These are phyloP conservation scores for Claviceps sp. DNA, from an alignment of 2,329 filamentous ascomycete genomes.

Conservation along the genomic window DNA sequence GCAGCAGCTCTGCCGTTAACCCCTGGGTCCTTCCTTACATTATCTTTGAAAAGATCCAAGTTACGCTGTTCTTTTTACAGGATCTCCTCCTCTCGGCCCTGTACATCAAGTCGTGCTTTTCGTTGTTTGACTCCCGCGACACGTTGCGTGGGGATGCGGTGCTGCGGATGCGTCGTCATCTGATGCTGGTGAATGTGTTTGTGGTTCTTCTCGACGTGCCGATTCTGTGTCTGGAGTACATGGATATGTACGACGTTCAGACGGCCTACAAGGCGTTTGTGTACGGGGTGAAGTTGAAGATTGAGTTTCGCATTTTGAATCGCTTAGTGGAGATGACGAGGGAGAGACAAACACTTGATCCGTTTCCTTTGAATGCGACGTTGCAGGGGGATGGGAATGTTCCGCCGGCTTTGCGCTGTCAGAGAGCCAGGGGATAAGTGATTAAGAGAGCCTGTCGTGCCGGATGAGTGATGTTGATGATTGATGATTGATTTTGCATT, in stretches of 20 bases:
- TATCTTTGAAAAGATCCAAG: conserved; percentile 37
- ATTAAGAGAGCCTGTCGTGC: no score
- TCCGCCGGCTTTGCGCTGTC: background rate
- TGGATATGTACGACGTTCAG: conserved; percentile 15
- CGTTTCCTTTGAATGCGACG: background rate
- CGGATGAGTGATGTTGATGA: no score
- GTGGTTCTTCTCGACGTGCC: conserved; percentile 28
- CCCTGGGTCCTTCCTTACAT: conserved; percentile 18
- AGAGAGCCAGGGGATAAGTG: background rate
- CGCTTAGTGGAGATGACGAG: conserved; percentile 15
- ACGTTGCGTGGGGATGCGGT: conserved; percentile 12
- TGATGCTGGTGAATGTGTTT: conserved; percentile 27
- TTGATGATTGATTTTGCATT: no score
- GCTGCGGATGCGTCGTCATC: conserved; percentile 16
- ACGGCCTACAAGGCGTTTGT: conserved; percentile 18
- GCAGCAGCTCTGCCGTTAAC: conserved; percentile 9
- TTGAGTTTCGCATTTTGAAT: conserved; percentile 21
- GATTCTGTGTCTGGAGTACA: conserved; percentile 17
- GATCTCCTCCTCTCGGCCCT: conserved; percentile 36
- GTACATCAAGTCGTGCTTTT: conserved; percentile 37
- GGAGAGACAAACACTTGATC: background rate
- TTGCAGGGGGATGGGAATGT: background rate
- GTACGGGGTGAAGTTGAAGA: conserved; percentile 21
- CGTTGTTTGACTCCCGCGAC: conserved; percentile 28
- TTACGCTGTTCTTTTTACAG: conserved; percentile 40